A percentile compares a stretch with the other conserved stretches of the same genome.
Conservation (phyloP, 805 yeast species). For the Yamadazyma tumulicola region DNA sequence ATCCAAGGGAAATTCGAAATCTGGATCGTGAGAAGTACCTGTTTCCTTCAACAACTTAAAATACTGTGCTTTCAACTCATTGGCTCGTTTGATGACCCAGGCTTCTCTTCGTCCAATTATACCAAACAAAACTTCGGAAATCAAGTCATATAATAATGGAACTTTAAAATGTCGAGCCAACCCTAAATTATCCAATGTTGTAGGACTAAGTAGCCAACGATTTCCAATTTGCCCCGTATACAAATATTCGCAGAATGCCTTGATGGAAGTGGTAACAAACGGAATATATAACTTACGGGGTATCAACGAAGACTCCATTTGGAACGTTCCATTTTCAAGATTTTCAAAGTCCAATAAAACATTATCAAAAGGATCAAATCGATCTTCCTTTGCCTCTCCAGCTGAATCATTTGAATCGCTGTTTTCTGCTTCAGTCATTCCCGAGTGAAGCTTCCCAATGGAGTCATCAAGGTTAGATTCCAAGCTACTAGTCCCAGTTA, state of each 20-base stretch:
- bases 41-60: conserved; percentile 22
- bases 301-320: conserved; percentile 57
- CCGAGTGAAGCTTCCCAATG: neutral
- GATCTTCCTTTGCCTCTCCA: neutral
- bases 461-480: conserved; percentile 2
- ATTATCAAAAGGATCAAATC: conserved; percentile 11
- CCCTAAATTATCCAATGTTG: conserved; percentile 59
- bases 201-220: conserved; percentile 69
- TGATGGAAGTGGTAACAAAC: conserved; percentile 55
- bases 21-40: conserved; percentile 18
- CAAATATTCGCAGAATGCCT: conserved; percentile 67
- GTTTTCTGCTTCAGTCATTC: neutral
- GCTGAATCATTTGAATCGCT: neutral
- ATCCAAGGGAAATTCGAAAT: conserved; percentile 38
- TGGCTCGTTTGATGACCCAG: conserved; percentile 40
- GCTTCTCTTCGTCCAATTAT: conserved; percentile 67
- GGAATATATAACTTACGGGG: conserved; percentile 73
- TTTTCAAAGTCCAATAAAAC: conserved; percentile 28
- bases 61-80: conserved; percentile 29
- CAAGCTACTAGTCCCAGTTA: neutral
- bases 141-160: conserved; percentile 66
- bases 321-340: conserved; percentile 25
- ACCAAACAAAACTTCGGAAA: conserved; percentile 66
- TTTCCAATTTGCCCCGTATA: conserved; percentile 79
- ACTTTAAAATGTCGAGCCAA: conserved; percentile 64